Evolutionary conservation across 164 flowering plant genomes (phyloP).

Genomic region (Amborella trichopoda): DNA sequence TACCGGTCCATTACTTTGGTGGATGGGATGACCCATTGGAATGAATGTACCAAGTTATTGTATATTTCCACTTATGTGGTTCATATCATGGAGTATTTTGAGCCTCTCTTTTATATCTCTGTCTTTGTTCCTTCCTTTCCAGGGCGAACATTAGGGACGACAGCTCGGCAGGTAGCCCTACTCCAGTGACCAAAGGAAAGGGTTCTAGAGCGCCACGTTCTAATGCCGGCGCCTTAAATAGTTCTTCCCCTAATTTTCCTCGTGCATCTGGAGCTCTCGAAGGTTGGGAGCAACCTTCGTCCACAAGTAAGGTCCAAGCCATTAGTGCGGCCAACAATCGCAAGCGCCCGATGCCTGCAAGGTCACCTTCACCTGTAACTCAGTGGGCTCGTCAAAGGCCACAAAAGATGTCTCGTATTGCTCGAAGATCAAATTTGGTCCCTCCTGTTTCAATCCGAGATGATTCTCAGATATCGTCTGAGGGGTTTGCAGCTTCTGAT

Average conservation of each 20-base stretch:
- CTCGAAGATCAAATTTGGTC: constrained; percentile 64
- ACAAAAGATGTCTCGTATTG: constrained; percentile 57
- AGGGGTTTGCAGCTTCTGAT: constrained; percentile 46
- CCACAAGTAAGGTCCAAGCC: constrained; percentile 33
- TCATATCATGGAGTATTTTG: background rate
- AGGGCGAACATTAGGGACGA: constrained; percentile 30
- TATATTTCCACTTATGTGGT: background rate
- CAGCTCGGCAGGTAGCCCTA: constrained; percentile 23
- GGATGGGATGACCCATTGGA: too few species aligned
- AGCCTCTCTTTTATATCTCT: background rate
- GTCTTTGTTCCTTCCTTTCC: background rate
- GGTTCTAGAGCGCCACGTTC: constrained; percentile 61
- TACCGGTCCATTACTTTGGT: too few species aligned
- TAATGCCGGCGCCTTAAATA: constrained; percentile 28
- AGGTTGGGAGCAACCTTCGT: constrained; percentile 52
- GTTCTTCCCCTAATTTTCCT: constrained; percentile 42
- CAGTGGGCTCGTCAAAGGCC: constrained; percentile 89
- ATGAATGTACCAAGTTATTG: too few species aligned
- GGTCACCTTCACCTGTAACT: constrained; percentile 74
- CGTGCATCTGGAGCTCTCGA: constrained; percentile 44
- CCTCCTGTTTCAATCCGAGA: constrained; percentile 67
- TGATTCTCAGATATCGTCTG: constrained; percentile 43
- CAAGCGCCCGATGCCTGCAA: constrained; percentile 57
- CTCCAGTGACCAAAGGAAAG: constrained; percentile 50
- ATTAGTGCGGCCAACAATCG: constrained; percentile 35